These are phyloP conservation scores for Berberis vulgaris DNA, from an alignment of 164 flowering plant species.

Conservation along the genomic window DNA sequence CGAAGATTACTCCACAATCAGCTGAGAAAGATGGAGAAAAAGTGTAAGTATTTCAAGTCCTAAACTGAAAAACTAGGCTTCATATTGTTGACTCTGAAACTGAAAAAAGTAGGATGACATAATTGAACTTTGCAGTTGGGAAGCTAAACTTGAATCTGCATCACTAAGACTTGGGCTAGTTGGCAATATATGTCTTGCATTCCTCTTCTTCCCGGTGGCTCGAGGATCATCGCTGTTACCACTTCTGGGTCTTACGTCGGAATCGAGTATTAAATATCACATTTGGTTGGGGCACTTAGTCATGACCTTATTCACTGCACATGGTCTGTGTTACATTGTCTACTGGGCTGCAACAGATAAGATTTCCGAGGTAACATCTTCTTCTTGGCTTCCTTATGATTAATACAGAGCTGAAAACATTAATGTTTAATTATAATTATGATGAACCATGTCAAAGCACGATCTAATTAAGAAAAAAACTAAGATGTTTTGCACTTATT, in stretches of 20 bases:
- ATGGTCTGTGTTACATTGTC: conserved; percentile 49
- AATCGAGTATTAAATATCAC: conserved; percentile 58
- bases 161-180: conserved; percentile 37
- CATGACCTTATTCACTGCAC: conserved; percentile 53
- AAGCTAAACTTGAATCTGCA: conserved; percentile 33
- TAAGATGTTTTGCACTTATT: too few relatives aligned
- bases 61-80: too few relatives aligned
- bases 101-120: too few relatives aligned
- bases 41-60: conserved; percentile 24
- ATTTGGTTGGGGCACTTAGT: conserved; percentile 70
- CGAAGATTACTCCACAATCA: conserved; percentile 12
- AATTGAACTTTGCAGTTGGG: conserved; percentile 34
- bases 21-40: conserved; percentile 21
- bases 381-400: too few relatives aligned
- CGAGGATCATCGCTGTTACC: conserved; percentile 51
- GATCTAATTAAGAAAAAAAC: too few relatives aligned
- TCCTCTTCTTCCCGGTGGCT: conserved; percentile 68
- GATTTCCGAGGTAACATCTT: not conserved
- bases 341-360: conserved; percentile 25
- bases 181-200: conserved; percentile 48
- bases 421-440: too few relatives aligned
- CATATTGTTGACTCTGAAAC: too few relatives aligned
- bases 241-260: conserved; percentile 44
- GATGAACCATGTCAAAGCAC: too few relatives aligned
- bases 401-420: too few relatives aligned